Evolutionary conservation across 176 grass and related monocot genomes (phyloP).

Genomic region (Carex cristatella): DNA sequence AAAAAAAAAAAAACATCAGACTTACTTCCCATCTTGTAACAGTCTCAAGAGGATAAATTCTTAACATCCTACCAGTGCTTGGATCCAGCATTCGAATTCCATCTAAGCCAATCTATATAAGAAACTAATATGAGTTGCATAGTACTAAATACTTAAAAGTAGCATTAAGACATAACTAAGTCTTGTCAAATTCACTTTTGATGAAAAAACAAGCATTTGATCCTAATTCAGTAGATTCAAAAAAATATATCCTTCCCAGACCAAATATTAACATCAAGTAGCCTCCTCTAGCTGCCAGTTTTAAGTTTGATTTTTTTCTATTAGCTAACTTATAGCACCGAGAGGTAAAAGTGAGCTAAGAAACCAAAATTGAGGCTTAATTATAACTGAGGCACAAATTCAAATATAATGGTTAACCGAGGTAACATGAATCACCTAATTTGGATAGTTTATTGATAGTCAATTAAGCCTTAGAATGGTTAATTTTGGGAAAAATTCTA

Average conservation of each 20-base stretch:
- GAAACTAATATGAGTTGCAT: slow-evolving; percentile 2
- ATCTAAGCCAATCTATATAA: slow-evolving; percentile 82
- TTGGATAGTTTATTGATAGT: neutral
- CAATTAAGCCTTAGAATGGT: neutral
- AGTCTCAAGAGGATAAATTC: slow-evolving; percentile 82
- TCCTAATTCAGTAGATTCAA: neutral
- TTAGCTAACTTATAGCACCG: too few relatives aligned
- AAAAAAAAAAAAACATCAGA: neutral
- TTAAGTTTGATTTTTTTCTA: neutral
- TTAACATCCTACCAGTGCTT: slow-evolving; percentile 60
- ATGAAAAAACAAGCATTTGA: neutral
- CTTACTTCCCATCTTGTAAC: slow-evolving; percentile 87
- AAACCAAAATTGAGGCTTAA: neutral
- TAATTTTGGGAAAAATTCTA: neutral
- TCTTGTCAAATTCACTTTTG: neutral
- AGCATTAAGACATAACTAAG: neutral
- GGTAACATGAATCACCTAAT: neutral
- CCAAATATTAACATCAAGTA: neutral
- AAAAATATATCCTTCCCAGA: neutral
- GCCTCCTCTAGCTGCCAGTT: neutral
- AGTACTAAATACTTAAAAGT: neutral
- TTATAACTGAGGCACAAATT: neutral
- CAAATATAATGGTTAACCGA: neutral
- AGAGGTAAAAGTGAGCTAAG: neutral
- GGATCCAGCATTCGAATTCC: slow-evolving; percentile 99